phyloP scores from a whole-genome alignment of 2,329 filamentous ascomycete species.

The Aspergillus aculeatus region DNA sequence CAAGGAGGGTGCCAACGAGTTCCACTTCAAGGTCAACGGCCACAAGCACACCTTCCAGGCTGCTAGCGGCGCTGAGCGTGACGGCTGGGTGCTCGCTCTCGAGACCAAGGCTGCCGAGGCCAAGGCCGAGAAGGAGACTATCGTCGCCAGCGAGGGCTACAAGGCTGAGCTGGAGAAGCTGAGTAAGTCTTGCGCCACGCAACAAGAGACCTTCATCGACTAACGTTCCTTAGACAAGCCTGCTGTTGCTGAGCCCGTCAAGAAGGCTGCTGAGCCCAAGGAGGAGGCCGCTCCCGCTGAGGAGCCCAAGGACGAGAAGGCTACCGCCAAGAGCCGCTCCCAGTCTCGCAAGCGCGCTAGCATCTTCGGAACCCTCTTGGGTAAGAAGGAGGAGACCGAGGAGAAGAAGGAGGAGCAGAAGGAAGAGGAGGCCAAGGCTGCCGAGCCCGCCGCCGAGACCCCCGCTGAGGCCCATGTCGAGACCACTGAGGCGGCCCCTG shows the following conservation, averaged over 20 bases:
- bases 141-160: conserved; percentile 80
- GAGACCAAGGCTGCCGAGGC: conserved; percentile 82
- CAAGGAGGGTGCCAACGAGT: conserved; percentile 75
- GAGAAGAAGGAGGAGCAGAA: conserved; percentile 46
- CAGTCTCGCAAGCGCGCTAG: conserved; percentile 59
- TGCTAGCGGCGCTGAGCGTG: conserved; percentile 69
- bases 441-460: conserved; percentile 8
- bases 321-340: conserved; percentile 59
- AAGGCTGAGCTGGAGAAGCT: conserved; percentile 78
- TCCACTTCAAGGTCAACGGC: conserved; percentile 78
- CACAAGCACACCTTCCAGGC: conserved; percentile 97
- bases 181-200: conserved; percentile 46
- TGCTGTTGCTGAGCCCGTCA: conserved; percentile 25
- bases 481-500: conserved; percentile 33
- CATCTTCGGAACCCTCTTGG: conserved; percentile 47
- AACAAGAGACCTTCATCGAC: not conserved
- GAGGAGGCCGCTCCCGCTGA: conserved; percentile 43
- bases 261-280: conserved; percentile 26
- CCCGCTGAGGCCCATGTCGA: conserved; percentile 23
- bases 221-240: conserved; percentile 34
- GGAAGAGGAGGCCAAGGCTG: conserved; percentile 33
- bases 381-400: conserved; percentile 59
- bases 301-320: conserved; percentile 50
- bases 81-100: conserved; percentile 85
- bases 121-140: conserved; percentile 71